A percentile compares a stretch with the other conserved stretches of the same genome.
These are phyloP conservation scores for Paecilomyces dactylethromorphus DNA, from an alignment of 2,329 filamentous ascomycete genomes.

Conservation along the genomic window DNA sequence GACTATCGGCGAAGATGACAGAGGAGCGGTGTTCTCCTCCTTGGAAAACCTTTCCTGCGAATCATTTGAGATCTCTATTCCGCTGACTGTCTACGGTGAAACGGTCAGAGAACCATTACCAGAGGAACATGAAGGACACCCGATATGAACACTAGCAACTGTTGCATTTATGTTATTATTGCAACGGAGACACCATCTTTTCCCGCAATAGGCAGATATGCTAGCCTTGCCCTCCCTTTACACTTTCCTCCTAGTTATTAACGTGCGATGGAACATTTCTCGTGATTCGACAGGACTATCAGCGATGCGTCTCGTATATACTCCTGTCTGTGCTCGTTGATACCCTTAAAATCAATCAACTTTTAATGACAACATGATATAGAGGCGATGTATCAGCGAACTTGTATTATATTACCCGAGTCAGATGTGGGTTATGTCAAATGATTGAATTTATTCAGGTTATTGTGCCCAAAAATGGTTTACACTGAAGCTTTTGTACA, in stretches of 20 bases:
- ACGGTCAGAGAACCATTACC: slow-evolving; percentile 38
- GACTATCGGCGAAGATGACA: slow-evolving; percentile 69
- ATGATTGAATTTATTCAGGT: background rate
- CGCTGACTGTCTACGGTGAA: slow-evolving; percentile 69
- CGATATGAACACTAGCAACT: slow-evolving; percentile 22
- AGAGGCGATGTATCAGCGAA: background rate
- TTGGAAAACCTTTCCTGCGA: slow-evolving; percentile 74
- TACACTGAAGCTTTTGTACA: background rate
- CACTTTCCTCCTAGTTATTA: background rate
- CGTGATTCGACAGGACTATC: background rate
- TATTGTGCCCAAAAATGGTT: background rate
- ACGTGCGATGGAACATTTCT: background rate
- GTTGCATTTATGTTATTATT: background rate
- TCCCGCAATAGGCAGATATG: background rate
- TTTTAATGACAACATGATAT: background rate
- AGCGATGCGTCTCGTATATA: background rate
- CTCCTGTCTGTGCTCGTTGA: background rate
- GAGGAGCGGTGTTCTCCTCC: slow-evolving; percentile 69
- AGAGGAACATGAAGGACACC: slow-evolving; percentile 34
- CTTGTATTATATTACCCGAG: background rate
- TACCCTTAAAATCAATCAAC: background rate
- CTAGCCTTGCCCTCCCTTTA: background rate
- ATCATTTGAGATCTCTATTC: slow-evolving; percentile 84
- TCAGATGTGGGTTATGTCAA: background rate
- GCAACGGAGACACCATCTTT: background rate